A percentile compares a stretch with the other conserved stretches of the same genome.
Evolutionary conservation across 2,329 filamentous ascomycete genomes (phyloP).

Genomic region (Alternaria arbusti): DNA sequence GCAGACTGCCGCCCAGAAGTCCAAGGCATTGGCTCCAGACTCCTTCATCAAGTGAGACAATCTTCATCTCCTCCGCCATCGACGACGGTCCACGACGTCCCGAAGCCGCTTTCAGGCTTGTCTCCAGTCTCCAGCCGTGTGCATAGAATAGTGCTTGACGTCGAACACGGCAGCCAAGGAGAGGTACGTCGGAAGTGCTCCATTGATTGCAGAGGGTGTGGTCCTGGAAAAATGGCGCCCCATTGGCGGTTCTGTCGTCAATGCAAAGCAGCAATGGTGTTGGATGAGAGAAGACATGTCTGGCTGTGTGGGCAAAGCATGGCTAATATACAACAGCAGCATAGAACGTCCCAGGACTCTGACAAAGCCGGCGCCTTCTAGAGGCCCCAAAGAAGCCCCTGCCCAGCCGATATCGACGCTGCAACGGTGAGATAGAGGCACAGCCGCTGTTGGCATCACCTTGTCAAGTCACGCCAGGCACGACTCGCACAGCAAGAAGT

Average conservation of each 20-base stretch:
- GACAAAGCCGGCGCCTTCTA: slow-evolving; percentile 19
- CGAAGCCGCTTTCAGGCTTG: slow-evolving; percentile 14
- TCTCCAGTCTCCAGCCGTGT: slow-evolving; percentile 4
- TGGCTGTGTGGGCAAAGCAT: slow-evolving; percentile 30
- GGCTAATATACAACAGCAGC: slow-evolving; percentile 40
- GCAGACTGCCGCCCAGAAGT: slow-evolving; percentile 30
- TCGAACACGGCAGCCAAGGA: slow-evolving; percentile 12
- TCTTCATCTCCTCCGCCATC: slow-evolving; percentile 16
- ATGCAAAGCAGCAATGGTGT: slow-evolving; percentile 6
- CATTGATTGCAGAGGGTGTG: slow-evolving; percentile 10
- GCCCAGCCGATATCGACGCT: slow-evolving; percentile 6
- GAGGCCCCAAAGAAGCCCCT: slow-evolving; percentile 25
- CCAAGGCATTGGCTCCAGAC: slow-evolving; percentile 35
- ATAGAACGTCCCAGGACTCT: slow-evolving; percentile 16
- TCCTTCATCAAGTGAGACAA: slow-evolving; percentile 36
- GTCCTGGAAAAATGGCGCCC: neutral
- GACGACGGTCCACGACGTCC: slow-evolving; percentile 23
- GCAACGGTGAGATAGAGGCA: slow-evolving; percentile 7
- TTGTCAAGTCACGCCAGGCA: neutral
- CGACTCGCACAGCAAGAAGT: neutral
- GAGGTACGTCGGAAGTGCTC: slow-evolving; percentile 34
- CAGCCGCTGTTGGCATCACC: slow-evolving; percentile 6
- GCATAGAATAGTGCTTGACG: slow-evolving; percentile 13
- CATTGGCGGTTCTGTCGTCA: slow-evolving; percentile 1
- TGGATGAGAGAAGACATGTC: neutral